Evolutionary conservation across 352 stramenopile species (phyloP).

Genomic region (Phytophthora cactorum): DNA sequence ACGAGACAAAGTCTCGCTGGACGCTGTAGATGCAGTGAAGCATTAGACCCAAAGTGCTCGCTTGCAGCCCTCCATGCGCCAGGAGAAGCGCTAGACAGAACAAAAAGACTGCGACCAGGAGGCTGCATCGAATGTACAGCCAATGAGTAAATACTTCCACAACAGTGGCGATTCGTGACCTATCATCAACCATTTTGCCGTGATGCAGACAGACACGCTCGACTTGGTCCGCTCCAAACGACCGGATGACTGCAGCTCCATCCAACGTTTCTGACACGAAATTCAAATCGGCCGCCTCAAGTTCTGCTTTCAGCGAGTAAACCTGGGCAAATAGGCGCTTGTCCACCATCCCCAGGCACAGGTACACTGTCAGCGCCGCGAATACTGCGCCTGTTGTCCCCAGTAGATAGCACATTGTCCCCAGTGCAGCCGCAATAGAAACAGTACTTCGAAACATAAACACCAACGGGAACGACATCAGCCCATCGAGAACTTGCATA

Average conservation of each 20-base stretch:
- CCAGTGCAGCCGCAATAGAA: slow-evolving; percentile 33
- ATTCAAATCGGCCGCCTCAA: slow-evolving; percentile 39
- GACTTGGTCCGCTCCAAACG: slow-evolving; percentile 40
- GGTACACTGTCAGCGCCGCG: slow-evolving; percentile 28
- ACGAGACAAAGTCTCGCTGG: slow-evolving; percentile 42
- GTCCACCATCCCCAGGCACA: slow-evolving; percentile 39
- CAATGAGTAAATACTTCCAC: slow-evolving; percentile 42
- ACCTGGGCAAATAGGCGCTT: slow-evolving; percentile 47
- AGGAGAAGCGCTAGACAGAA: slow-evolving; percentile 43
- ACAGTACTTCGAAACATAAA: slow-evolving; percentile 40
- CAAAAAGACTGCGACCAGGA: slow-evolving; percentile 41
- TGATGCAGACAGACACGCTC: slow-evolving; percentile 37
- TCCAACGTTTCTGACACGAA: slow-evolving; percentile 52
- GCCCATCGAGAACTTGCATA: slow-evolving; percentile 40
- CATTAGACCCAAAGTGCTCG: slow-evolving; percentile 40
- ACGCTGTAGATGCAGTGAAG: slow-evolving; percentile 45
- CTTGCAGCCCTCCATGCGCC: slow-evolving; percentile 26
- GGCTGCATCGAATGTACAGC: slow-evolving; percentile 43
- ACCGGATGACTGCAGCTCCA: slow-evolving; percentile 45
- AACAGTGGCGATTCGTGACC: slow-evolving; percentile 36
- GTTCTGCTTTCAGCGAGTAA: slow-evolving; percentile 32
- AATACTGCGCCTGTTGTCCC: slow-evolving; percentile 32
- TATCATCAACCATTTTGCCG: slow-evolving; percentile 40
- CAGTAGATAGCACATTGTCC: slow-evolving; percentile 45
- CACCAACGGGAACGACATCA: slow-evolving; percentile 39